Conservation (phyloP, 306 rosid species). For the Adenanthera pavonina region DNA sequence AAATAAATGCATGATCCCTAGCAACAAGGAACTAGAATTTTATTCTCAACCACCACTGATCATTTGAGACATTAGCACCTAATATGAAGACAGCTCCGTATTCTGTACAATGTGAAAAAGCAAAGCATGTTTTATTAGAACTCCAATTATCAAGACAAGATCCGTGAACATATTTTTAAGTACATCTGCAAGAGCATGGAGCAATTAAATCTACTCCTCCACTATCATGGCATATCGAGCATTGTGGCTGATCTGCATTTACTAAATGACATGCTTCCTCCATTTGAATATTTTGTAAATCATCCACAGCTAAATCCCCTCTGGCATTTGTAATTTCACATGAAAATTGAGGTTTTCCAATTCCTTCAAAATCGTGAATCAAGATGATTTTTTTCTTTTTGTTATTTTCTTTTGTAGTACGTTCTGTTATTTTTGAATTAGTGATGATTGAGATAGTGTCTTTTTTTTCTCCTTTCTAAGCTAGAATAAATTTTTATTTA, state of each 20-base stretch:
- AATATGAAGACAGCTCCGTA: constrained; percentile 86
- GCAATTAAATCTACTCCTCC: constrained; percentile 96
- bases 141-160: constrained; percentile 99
- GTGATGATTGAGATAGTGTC: too few species aligned
- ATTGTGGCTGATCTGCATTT: constrained; percentile 77
- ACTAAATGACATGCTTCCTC: constrained; percentile 69
- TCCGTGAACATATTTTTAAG: constrained; percentile 92
- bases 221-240: constrained; percentile 93
- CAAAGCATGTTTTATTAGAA: constrained; percentile 97
- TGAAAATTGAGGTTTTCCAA: constrained; percentile 63
- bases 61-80: constrained; percentile 90
- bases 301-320: constrained; percentile 44
- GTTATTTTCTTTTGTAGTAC: too few species aligned
- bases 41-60: constrained; percentile 97
- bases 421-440: too few species aligned
- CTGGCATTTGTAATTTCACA: constrained; percentile 70
- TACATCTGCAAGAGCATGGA: constrained; percentile 97
- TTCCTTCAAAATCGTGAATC: constrained; percentile 42
- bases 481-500: too few species aligned
- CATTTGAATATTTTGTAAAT: constrained; percentile 50
- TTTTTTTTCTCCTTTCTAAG: too few species aligned
- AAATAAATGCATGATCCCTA: constrained; percentile 95
- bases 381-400: too few species aligned
- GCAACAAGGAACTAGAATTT: constrained; percentile 98
- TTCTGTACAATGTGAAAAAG: constrained; percentile 98